These are phyloP conservation scores for Pulveroboletus sp. DNA, from an alignment of 768 basidiomycete genomes.

Conservation along the genomic window DNA sequence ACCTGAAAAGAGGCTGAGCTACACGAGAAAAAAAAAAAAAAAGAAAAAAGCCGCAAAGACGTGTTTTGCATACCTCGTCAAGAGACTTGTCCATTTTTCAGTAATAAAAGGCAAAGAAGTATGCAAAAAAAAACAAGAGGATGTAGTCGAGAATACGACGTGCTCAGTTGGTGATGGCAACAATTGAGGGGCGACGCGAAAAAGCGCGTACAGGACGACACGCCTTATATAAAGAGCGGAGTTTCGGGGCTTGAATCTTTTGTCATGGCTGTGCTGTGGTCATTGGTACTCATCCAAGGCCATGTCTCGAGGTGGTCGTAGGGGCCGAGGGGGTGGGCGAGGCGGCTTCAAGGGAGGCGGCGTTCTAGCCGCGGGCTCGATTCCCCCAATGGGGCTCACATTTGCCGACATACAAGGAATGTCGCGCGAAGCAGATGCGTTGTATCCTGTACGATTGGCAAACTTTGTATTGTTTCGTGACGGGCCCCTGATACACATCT, in stretches of 20 bases:
- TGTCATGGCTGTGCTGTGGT: conserved; percentile 4
- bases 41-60: neutral
- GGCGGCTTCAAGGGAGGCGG: conserved; percentile 54
- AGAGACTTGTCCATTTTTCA: conserved; percentile 74
- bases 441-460: conserved; percentile 69
- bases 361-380: conserved; percentile 31
- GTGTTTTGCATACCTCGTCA: conserved; percentile 58
- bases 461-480: conserved; percentile 15
- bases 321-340: conserved; percentile 51
- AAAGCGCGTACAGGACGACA: neutral
- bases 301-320: conserved; percentile 52
- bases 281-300: neutral
- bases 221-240: conserved; percentile 24
- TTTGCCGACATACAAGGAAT: conserved; percentile 76
- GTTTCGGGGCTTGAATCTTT: conserved; percentile 22
- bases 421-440: conserved; percentile 67
- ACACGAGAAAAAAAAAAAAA: conserved; percentile 1
- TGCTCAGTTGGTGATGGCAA: conserved; percentile 21
- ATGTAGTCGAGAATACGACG: neutral
- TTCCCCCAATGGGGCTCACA: conserved; percentile 75
- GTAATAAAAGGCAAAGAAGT: neutral
- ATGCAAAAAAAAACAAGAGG: neutral
- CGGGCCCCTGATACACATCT: conserved; percentile 16
- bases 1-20: conserved; percentile 42
- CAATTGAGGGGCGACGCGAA: conserved; percentile 28